Conservation (phyloP, 768 basidiomycete species). For the Mrakia blollopis region DNA sequence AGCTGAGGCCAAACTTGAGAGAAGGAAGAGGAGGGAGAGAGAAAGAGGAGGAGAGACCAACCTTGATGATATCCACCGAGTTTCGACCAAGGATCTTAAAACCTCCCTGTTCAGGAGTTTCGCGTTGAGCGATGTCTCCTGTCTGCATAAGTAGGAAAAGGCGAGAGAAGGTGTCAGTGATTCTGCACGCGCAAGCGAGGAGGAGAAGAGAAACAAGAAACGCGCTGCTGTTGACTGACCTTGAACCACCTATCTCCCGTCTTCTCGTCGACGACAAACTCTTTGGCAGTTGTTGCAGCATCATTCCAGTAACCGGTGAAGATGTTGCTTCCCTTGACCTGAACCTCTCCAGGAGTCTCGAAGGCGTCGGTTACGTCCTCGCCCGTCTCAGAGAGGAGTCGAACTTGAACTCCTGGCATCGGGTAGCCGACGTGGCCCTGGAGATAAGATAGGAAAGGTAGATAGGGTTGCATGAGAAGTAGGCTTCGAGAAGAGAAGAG, state of each 20-base stretch:
- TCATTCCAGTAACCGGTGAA: constrained; percentile 39
- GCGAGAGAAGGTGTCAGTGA: background rate
- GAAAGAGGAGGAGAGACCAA: background rate
- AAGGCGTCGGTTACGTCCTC: constrained; percentile 34
- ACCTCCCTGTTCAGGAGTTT: constrained; percentile 33
- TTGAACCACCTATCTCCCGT: constrained; percentile 38
- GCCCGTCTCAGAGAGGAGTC: constrained; percentile 36
- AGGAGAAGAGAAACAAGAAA: background rate
- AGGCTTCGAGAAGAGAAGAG: background rate
- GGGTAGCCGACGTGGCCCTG: constrained; percentile 42
- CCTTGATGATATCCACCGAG: constrained; percentile 33
- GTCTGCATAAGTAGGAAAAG: constrained; percentile 26
- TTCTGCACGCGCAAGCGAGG: too few species aligned
- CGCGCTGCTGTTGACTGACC: background rate
- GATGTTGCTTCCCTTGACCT: constrained; percentile 38
- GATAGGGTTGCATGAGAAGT: background rate
- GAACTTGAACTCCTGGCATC: constrained; percentile 37
- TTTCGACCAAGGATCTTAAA: constrained; percentile 37
- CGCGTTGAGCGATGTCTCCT: constrained; percentile 39
- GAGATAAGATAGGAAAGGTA: background rate
- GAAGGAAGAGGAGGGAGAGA: background rate
- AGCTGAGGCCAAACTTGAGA: too few species aligned
- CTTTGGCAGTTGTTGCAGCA: constrained; percentile 37
- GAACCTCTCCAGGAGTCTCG: constrained; percentile 38
- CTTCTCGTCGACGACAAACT: constrained; percentile 35